phyloP scores from a whole-genome alignment of 306 rosid genomes.

The Gleditsia sinensis region DNA sequence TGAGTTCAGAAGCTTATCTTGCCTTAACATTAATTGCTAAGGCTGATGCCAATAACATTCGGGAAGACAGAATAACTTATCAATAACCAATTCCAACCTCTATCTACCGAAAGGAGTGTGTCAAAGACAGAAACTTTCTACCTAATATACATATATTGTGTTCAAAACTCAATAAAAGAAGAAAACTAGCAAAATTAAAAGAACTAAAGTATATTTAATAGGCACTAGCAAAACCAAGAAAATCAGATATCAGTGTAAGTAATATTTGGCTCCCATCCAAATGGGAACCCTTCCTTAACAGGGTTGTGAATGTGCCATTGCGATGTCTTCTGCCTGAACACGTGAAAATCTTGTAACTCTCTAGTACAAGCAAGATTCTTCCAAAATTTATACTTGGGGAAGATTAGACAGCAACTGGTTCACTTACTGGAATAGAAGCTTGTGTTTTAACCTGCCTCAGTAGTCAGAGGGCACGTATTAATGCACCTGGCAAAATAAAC shows the following conservation, averaged over 20 bases:
- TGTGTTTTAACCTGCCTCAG: constrained; percentile 69
- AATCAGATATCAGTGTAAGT: constrained; percentile 35
- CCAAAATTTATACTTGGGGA: constrained; percentile 56
- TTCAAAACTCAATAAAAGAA: constrained; percentile 29
- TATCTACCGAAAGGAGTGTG: too few relatives aligned
- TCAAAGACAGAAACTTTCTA: not conserved
- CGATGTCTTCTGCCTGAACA: constrained; percentile 43
- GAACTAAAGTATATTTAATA: constrained; percentile 34
- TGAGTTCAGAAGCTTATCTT: too few relatives aligned
- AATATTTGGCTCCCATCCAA: constrained; percentile 31
- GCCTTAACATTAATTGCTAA: too few relatives aligned
- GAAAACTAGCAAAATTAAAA: constrained; percentile 31
- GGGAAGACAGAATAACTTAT: too few relatives aligned
- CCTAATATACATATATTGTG: constrained; percentile 10
- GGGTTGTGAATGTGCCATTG: constrained; percentile 27
- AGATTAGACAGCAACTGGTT: constrained; percentile 83
- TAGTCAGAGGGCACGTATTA: constrained; percentile 27
- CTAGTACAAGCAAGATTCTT: constrained; percentile 70
- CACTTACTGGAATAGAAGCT: constrained; percentile 68
- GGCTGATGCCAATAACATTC: too few relatives aligned
- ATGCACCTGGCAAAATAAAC: not conserved
- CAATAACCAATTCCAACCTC: too few relatives aligned
- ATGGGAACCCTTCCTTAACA: constrained; percentile 37
- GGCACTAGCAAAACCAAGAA: constrained; percentile 35
- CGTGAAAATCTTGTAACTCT: constrained; percentile 49